These are phyloP conservation scores for Colletotrichum acutatum DNA, from an alignment of 2,329 filamentous ascomycete genomes.

Conservation along the genomic window DNA sequence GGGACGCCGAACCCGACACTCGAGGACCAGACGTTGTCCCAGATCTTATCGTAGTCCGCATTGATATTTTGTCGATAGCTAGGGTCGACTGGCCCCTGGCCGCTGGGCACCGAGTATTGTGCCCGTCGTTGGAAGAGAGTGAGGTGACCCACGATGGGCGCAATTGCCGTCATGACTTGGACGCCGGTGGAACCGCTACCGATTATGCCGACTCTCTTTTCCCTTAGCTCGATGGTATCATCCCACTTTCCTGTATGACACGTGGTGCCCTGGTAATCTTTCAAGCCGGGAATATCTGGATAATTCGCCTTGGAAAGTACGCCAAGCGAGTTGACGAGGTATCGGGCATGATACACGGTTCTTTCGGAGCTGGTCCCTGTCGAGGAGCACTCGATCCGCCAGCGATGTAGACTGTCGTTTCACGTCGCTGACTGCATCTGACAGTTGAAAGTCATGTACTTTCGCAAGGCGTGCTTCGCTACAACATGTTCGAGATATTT, in stretches of 20 bases:
- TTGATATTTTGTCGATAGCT: neutral
- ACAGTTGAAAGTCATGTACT: neutral
- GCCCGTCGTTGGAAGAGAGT: neutral
- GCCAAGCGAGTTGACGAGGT: neutral
- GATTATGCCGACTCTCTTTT: neutral
- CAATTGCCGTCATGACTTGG: neutral
- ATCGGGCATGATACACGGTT: neutral
- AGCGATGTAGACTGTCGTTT: neutral
- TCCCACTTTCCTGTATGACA: neutral
- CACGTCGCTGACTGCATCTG: neutral
- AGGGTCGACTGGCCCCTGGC: neutral
- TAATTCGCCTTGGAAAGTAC: neutral
- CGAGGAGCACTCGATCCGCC: neutral
- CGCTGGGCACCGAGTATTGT: neutral
- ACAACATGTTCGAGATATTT: slow-evolving; percentile 25
- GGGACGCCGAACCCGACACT: neutral
- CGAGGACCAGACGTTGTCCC: neutral
- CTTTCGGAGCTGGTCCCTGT: neutral
- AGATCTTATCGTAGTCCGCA: neutral
- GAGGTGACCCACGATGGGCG: neutral
- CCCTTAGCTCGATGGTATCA: neutral
- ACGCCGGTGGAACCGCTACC: neutral
- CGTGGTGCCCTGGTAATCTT: neutral
- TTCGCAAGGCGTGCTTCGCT: neutral
- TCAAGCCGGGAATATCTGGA: neutral